Evolutionary conservation across 192 early-diverging fungal genomes (phyloP), one percentile per base, ranked within the genome.

Genomic region (Glomus cerebriforme): DNA sequence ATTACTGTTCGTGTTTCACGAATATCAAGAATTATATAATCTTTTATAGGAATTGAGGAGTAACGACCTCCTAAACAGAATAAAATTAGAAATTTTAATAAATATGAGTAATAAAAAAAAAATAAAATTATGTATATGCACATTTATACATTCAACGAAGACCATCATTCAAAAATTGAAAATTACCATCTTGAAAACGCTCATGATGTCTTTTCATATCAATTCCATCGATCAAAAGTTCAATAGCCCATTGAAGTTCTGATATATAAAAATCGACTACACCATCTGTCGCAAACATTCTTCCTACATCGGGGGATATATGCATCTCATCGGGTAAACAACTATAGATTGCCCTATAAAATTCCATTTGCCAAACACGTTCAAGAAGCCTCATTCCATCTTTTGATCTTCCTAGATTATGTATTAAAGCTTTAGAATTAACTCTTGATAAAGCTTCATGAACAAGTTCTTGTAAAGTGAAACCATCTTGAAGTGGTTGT

Each of bases 321-420:
- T 78, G 77, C 54, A 78, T 69, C 24, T 78, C 77, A 19, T 78
- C 67, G 32, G 64, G 77, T 39, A 78, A 37, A 34, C 64, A 69
- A 24, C 67, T 68, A 32, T 69, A 69, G 7, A 69, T 69, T 60
- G 77, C 66, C 24, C 67, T 29, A 69, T 78, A 78, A 59, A 78
- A 69, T 43, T 78, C 77, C 77, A 78, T 78, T 59, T 78, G 77
- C 77, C 77, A 78, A 12, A 78, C 77, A 12, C 77, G 43, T 29
- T 78, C 77, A 19, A 78, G 39, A 13, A 69, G 32, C 59, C 77
- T 59, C 59, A 67, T 60, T 34, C 66, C 77, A 69, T 78, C 74
- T 29, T 76, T 76, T 60, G 74, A 76, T 12, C 74, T 59, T 15
- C 74, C 58, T 31, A 76, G n/a, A 29, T 60, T 76, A 76, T 76